Evolutionary conservation across 805 yeast species (phyloP).

Genomic region (Candida glaebosa): DNA sequence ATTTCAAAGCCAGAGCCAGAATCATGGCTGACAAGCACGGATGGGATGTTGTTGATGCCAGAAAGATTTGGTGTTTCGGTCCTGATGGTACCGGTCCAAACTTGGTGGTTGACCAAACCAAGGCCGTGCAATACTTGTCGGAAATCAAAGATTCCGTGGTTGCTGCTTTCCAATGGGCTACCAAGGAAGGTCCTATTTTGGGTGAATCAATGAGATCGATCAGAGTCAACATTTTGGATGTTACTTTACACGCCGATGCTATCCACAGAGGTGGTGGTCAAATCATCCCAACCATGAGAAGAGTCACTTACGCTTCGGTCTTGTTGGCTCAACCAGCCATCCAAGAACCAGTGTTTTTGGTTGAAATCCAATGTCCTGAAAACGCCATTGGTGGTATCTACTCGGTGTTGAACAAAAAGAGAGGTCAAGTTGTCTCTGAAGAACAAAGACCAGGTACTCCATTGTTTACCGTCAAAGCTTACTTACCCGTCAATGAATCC

Average conservation of each 20-base stretch:
- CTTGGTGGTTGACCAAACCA: constrained; percentile 98
- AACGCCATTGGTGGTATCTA: constrained; percentile 99
- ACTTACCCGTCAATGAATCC: constrained; percentile 99
- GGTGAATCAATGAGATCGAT: constrained; percentile 96
- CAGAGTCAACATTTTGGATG: constrained; percentile 98
- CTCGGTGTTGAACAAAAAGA: constrained; percentile 98
- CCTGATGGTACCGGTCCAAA: constrained; percentile 99
- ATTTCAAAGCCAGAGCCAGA: constrained; percentile 99
- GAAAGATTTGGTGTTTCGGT: constrained; percentile 99
- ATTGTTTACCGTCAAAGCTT: constrained; percentile 98
- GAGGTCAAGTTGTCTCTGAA: constrained; percentile 99
- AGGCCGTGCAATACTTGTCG: constrained; percentile 98
- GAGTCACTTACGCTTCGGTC: constrained; percentile 98
- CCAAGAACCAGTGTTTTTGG: constrained; percentile 99
- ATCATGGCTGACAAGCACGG: constrained; percentile 97
- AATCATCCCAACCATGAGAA: constrained; percentile 99
- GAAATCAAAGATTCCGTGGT: constrained; percentile 99
- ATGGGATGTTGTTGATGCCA: constrained; percentile 99
- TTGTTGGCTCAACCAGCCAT: constrained; percentile 98
- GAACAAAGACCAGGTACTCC: constrained; percentile 99
- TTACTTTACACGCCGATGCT: constrained; percentile 99
- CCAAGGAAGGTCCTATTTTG: constrained; percentile 98
- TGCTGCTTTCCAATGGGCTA: constrained; percentile 99
- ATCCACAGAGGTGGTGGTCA: constrained; percentile 99
- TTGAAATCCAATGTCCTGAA: constrained; percentile 99